A percentile compares a stretch with the other conserved stretches of the same genome.
These are phyloP conservation scores for Lactarius hengduanensis DNA, from an alignment of 768 basidiomycete species.

Conservation along the genomic window DNA sequence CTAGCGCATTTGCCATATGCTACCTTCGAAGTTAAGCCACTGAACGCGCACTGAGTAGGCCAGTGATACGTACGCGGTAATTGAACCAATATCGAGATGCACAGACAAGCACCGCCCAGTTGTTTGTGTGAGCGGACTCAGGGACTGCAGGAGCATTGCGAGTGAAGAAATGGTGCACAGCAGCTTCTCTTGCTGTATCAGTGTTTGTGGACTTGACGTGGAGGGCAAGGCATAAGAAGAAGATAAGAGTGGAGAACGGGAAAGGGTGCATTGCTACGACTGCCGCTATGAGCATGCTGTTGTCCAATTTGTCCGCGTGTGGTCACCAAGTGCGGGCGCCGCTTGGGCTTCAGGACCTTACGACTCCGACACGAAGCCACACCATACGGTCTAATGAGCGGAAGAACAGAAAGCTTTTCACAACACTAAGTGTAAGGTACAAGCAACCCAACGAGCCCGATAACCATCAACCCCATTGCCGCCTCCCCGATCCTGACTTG, in stretches of 20 bases:
- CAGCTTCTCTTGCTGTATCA: background rate
- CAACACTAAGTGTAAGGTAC: background rate
- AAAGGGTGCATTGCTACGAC: constrained; percentile 4
- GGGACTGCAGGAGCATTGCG: constrained; percentile 17
- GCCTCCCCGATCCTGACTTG: constrained; percentile 18
- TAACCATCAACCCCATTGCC: constrained; percentile 10
- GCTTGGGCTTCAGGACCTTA: background rate
- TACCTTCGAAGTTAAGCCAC: constrained; percentile 35
- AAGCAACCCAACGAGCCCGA: background rate
- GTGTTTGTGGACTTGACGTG: background rate
- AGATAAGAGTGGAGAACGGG: background rate
- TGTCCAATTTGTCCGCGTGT: background rate
- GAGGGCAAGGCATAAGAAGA: constrained; percentile 7
- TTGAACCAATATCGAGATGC: constrained; percentile 98
- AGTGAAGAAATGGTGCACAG: constrained; percentile 17
- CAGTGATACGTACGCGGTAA: constrained; percentile 67
- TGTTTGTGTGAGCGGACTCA: constrained; percentile 74
- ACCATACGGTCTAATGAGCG: background rate
- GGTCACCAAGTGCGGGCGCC: background rate
- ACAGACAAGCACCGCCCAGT: constrained; percentile 97
- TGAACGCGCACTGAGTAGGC: background rate
- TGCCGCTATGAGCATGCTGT: constrained; percentile 7
- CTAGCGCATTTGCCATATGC: constrained; percentile 99
- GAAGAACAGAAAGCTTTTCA: background rate
- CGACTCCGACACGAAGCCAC: background rate